Evolutionary conservation across 2,329 filamentous ascomycete species (phyloP), one percentile per base, ranked within the genome.

Genomic region (Hymenoscyphus fraxineus): DNA sequence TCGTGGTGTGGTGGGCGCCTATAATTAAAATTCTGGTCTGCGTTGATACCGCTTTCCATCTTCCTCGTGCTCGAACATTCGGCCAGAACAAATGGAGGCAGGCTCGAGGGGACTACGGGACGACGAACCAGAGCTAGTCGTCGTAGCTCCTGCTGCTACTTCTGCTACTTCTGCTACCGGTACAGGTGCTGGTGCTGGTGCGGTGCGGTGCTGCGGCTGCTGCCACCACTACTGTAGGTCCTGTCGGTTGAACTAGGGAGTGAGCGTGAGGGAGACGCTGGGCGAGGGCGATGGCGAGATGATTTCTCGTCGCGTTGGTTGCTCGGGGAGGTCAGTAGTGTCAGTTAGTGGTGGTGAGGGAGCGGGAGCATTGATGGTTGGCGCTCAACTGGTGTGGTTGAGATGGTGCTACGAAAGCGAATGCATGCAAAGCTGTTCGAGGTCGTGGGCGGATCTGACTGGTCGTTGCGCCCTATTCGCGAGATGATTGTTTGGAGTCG

Each of bases 11-110:
- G 61, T 44, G 65, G 69, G 57, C 66, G 69, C 66, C 70, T 70
- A 67, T 71, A 69, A 65, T 73, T 73, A 65, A 73, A 74, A 63
- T 75, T 74, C 69, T 74, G 72, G 68, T 76, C 73, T 65, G 69
- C 69, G 64, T 72, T 69, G 67, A 73, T 73, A 64, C 64, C 70
- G 65, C 65, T 68, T 60, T 75, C 73, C 74, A 75, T 60, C 22
- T 32, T 75, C 60, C 44, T 51, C 44, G 62, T 73, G 71, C 62
- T 65, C 68, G 65, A 63, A 73, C 73, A 75, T 75, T 61, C 66
- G 41, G 59, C 44, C 44, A 51, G 44, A 22, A 22, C 44, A 51
- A 19, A 22, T 4, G 9, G 13, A 16, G 67, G 68, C 67, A 69
- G 67, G 68, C 70, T 67, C 58, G 39, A n/a, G 44, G 19, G 35